phyloP scores from a whole-genome alignment of 495 filamentous ascomycete species.

The Trichoderma virens region DNA sequence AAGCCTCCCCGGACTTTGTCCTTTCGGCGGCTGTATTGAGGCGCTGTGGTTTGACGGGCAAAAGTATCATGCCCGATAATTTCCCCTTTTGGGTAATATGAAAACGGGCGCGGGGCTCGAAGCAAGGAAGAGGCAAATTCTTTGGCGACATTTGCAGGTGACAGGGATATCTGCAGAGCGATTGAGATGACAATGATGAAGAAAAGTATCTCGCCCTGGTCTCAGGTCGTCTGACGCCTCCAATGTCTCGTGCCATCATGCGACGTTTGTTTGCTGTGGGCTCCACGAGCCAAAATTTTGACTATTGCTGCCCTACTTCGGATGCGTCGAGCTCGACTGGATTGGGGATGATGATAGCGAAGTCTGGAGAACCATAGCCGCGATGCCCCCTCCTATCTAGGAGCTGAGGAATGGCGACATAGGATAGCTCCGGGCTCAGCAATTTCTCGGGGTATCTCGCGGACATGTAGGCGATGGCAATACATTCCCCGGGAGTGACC shows the following conservation, averaged over 20 bases:
- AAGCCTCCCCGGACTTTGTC: background rate
- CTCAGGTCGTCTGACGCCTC: background rate
- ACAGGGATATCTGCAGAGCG: background rate
- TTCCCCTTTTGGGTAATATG: background rate
- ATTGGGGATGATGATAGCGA: background rate
- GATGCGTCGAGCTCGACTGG: background rate
- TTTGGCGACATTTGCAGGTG: background rate
- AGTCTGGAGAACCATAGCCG: background rate
- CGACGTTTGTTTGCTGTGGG: background rate
- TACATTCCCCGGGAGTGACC: background rate
- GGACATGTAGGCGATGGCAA: background rate
- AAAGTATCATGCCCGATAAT: background rate
- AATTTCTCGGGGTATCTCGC: constrained; percentile 1
- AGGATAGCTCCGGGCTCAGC: background rate
- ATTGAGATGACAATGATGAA: background rate
- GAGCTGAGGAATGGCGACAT: background rate
- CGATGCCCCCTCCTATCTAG: background rate
- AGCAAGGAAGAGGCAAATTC: background rate
- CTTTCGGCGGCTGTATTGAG: background rate
- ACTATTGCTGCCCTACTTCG: background rate
- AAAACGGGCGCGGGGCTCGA: background rate
- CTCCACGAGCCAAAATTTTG: background rate
- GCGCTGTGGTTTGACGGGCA: background rate
- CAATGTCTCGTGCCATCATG: background rate
- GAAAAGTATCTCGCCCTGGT: background rate